These are phyloP conservation scores for Oryza glaberrima DNA, from an alignment of 176 grass and related monocot genomes.

Conservation along the genomic window DNA sequence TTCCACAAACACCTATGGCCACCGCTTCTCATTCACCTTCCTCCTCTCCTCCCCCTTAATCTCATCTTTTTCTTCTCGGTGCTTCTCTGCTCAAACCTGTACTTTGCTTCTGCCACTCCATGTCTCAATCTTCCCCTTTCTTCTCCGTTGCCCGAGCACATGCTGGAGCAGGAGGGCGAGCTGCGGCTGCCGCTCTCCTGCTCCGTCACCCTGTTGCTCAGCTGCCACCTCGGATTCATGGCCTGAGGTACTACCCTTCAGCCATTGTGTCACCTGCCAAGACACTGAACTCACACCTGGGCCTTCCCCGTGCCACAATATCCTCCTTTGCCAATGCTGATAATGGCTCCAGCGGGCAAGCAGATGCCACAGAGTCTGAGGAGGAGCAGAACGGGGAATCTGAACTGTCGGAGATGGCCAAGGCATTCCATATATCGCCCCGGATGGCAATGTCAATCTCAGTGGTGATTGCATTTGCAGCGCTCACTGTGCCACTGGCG, in stretches of 20 bases:
- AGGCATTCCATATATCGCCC: slow-evolving; percentile 84
- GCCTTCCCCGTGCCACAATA: slow-evolving; percentile 51
- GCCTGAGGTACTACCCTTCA: slow-evolving; percentile 13
- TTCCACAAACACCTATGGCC: slow-evolving; percentile 54
- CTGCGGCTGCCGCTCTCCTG: slow-evolving; percentile 52
- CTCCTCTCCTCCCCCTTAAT: slow-evolving; percentile 49
- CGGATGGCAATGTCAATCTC: slow-evolving; percentile 69
- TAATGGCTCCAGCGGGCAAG: slow-evolving; percentile 46
- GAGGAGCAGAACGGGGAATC: slow-evolving; percentile 31
- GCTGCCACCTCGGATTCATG: slow-evolving; percentile 41
- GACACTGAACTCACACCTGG: slow-evolving; percentile 20
- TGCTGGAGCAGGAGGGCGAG: slow-evolving; percentile 50
- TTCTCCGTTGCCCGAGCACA: slow-evolving; percentile 60
- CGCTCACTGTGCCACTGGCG: slow-evolving; percentile 61
- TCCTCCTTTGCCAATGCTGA: slow-evolving; percentile 70
- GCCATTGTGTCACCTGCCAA: slow-evolving; percentile 26
- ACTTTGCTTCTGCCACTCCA: slow-evolving; percentile 30
- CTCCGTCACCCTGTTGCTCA: slow-evolving; percentile 43
- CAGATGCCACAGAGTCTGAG: slow-evolving; percentile 3
- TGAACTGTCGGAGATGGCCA: slow-evolving; percentile 69
- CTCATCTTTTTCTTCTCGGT: slow-evolving; percentile 26
- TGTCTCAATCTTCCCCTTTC: slow-evolving; percentile 76
- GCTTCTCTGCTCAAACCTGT: neutral
- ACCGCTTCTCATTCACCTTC: slow-evolving; percentile 37
- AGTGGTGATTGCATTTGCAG: slow-evolving; percentile 69